Evolutionary conservation across 495 filamentous ascomycete genomes (phyloP).

Genomic region (Penicillium bovifimosum): DNA sequence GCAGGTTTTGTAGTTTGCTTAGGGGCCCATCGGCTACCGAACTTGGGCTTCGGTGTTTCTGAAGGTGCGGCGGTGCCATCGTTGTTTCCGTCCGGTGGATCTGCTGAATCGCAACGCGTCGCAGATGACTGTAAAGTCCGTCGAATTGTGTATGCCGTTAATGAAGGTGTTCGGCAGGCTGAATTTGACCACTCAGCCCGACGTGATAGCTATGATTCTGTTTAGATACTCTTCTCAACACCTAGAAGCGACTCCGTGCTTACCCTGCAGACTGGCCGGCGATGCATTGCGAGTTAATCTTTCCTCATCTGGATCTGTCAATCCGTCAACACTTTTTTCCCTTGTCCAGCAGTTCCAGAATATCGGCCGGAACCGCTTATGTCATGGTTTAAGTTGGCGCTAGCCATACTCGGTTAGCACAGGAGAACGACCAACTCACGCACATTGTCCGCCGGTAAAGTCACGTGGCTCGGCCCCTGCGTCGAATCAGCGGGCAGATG

Average conservation of each 20-base stretch:
- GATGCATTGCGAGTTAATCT: constrained; percentile 27
- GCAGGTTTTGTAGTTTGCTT: constrained; percentile 18
- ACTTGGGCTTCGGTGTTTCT: constrained; percentile 15
- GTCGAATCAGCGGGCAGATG: constrained; percentile 32
- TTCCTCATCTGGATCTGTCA: constrained; percentile 11
- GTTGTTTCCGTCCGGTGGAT: constrained; percentile 10
- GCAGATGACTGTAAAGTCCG: constrained; percentile 31
- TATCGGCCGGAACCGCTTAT: background rate
- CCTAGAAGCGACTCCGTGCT: background rate
- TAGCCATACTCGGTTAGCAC: too few species aligned
- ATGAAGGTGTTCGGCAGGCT: constrained; percentile 17
- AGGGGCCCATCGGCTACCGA: constrained; percentile 23
- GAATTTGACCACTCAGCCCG: constrained; percentile 28
- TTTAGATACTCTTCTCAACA: background rate
- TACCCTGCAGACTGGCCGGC: constrained; percentile 35
- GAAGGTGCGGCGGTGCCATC: constrained; percentile 3
- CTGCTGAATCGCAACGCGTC: constrained; percentile 18
- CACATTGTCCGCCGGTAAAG: constrained; percentile 30
- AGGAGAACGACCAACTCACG: constrained; percentile 1
- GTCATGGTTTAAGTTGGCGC: background rate
- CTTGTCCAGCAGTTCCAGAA: constrained; percentile 17
- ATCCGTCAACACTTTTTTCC: constrained; percentile 23
- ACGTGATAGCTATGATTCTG: constrained; percentile 16
- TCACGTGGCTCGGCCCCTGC: constrained; percentile 32
- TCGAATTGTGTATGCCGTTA: constrained; percentile 16